A percentile compares a stretch with the other conserved stretches of the same genome.
Conservation (phyloP, 2,329 filamentous ascomycete species). For the Beauveria sp. region DNA sequence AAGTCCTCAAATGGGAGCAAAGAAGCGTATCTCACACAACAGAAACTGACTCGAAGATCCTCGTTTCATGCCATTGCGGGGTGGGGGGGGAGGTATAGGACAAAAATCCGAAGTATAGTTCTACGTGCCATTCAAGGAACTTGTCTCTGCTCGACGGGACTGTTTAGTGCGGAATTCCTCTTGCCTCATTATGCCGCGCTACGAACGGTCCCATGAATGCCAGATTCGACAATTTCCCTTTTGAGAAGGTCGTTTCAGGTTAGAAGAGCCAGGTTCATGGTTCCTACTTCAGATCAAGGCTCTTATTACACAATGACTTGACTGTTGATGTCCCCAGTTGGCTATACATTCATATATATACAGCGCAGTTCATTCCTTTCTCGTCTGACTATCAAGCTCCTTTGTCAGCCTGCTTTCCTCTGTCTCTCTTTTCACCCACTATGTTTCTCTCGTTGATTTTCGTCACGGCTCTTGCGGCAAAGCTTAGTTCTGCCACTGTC, state of each 20-base stretch:
- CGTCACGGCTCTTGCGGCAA: neutral
- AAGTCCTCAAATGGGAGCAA: too few relatives aligned
- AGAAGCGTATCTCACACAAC: too few relatives aligned
- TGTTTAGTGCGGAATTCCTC: neutral
- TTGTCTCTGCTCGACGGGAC: neutral
- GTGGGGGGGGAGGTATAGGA: too few relatives aligned
- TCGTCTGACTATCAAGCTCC: neutral
- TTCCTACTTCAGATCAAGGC: neutral
- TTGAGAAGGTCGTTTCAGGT: neutral
- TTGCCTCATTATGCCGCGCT: neutral
- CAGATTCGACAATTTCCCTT: neutral
- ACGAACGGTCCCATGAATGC: neutral
- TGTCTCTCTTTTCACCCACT: neutral
- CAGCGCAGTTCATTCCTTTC: neutral
- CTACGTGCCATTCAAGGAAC: neutral
- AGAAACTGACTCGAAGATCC: too few relatives aligned
- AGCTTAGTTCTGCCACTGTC: neutral
- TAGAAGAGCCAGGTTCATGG: neutral
- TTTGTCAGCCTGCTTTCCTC: too few relatives aligned
- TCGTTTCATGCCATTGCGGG: too few relatives aligned
- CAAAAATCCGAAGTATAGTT: neutral
- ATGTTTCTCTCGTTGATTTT: neutral
- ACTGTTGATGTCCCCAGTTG: neutral
- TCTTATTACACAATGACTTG: neutral
- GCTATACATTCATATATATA: neutral